Evolutionary conservation across 495 filamentous ascomycete species (phyloP).

Genomic region (Tuber microsphaerosporum): DNA sequence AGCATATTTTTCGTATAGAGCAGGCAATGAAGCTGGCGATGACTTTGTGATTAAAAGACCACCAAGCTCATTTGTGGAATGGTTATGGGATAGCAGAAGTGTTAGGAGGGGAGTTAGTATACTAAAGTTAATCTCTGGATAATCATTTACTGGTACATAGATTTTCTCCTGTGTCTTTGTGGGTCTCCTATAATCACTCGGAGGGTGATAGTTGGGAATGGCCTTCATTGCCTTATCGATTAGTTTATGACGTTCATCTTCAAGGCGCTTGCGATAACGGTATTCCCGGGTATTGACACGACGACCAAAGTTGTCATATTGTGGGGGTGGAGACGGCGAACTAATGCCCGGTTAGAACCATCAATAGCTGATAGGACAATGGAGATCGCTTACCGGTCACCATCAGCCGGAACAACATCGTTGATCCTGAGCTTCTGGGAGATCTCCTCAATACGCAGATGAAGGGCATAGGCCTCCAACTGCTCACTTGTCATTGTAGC

Average conservation of each 20-base stretch:
- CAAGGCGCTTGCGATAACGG: constrained; percentile 91
- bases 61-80: constrained; percentile 1
- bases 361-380: not conserved
- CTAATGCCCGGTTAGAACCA: constrained; percentile 46
- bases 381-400: constrained; percentile 64
- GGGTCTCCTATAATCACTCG: constrained; percentile 91
- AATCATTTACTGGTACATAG: constrained; percentile 99
- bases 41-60: constrained; percentile 37
- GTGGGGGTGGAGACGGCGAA: constrained; percentile 88
- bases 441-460: constrained; percentile 95
- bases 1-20: constrained; percentile 22
- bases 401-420: constrained; percentile 91
- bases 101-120: constrained; percentile 80
- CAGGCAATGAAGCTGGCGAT: constrained; percentile 39
- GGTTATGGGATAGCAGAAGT: constrained; percentile 17
- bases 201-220: constrained; percentile 96
- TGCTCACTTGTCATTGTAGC: constrained; percentile 97
- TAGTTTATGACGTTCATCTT: constrained; percentile 96
- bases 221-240: constrained; percentile 97
- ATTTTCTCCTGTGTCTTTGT: constrained; percentile 99
- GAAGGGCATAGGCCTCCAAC: constrained; percentile 89
- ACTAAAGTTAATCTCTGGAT: constrained; percentile 99
- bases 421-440: constrained; percentile 97
- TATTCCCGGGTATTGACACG: constrained; percentile 98
- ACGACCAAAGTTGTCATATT: constrained; percentile 97